These are phyloP conservation scores for Hypsizygus marmoreus DNA, from an alignment of 768 basidiomycete genomes.

Conservation along the genomic window DNA sequence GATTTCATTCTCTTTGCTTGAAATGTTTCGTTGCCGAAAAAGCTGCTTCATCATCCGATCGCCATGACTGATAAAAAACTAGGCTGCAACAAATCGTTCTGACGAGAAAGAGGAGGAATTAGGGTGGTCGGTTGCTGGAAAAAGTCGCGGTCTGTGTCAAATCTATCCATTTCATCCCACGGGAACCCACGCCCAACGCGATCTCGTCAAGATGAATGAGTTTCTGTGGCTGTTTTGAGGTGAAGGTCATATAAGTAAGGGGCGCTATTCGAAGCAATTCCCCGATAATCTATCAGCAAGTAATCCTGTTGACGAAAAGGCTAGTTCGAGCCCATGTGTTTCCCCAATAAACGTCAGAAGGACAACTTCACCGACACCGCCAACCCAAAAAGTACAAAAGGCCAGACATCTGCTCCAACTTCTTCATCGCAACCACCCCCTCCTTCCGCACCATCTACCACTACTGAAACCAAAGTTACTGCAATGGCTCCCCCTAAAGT, in stretches of 20 bases:
- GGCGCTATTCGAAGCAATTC: neutral
- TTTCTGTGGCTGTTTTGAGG: neutral
- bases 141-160: neutral
- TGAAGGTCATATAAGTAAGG: conserved; percentile 16
- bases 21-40: too few species aligned
- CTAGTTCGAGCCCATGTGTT: conserved; percentile 29
- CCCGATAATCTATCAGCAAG: conserved; percentile 8
- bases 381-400: conserved; percentile 31
- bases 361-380: conserved; percentile 30
- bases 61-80: too few species aligned
- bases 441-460: conserved; percentile 6
- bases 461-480: conserved; percentile 14
- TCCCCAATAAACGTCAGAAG: conserved; percentile 32
- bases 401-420: conserved; percentile 8
- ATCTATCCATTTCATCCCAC: conserved; percentile 19
- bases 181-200: conserved; percentile 21
- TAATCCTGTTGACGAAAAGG: conserved; percentile 8
- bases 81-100: neutral
- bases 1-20: too few species aligned
- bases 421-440: conserved; percentile 18
- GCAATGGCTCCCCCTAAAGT: conserved; percentile 54
- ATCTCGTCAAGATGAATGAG: neutral
- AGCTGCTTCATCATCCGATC: too few species aligned
- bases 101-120: neutral
- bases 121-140: neutral